Base-by-base conservation (phyloP, 805 yeast species). In the Cyberlindnera saturnus region DNA sequence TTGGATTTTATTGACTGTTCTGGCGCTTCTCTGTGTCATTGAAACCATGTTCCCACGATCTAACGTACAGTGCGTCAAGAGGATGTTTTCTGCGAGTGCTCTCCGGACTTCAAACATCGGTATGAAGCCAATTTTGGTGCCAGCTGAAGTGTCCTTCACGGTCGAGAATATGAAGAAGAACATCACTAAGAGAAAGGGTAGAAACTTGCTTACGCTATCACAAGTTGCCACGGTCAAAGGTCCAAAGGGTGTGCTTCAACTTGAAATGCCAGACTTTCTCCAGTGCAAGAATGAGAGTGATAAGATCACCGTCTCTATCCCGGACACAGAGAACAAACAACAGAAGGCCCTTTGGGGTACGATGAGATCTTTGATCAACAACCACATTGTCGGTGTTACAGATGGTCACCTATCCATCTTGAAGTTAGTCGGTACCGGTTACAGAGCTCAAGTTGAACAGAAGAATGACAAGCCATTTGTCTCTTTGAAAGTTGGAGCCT, bases 341-440 rank as follows among this genome's bases (percentile, higher is more conserved):
- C 99, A 93, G 67, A 78, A 83, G 51, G 70, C 95, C 16, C 79
- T 93, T 77, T 93, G 98, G 98, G 99, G 99, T 15, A 93, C 98
- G 6, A 74, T 83, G 41, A 77, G 99, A 61, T 74, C 95, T 0
- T 70, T 82, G 45, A 62, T 93, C 38, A 78, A 81, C 56, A 91
- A 91, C 66, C 77, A 84, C 52, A 73, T 91, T 26, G 70, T 77
- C 32, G 99, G 99, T 41, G 95, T 89, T 33, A 80, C 88, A 34
- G 98, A 90, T 55, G 98, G 98, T 13, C 98, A 93, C 62, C 65
- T 88, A 48, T 79, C 93, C 20, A 84, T 90, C 43, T 73, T 93
- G 50, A 86, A 81, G 65, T 82, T 93, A 52, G 95, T 88, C 15
- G 99, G 99, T 51, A 91, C 98, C 11, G 99, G 99, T 62, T 93